Evolutionary conservation across 2,329 filamentous ascomycete genomes (phyloP).

Genomic region (Fusarium incarnatum): DNA sequence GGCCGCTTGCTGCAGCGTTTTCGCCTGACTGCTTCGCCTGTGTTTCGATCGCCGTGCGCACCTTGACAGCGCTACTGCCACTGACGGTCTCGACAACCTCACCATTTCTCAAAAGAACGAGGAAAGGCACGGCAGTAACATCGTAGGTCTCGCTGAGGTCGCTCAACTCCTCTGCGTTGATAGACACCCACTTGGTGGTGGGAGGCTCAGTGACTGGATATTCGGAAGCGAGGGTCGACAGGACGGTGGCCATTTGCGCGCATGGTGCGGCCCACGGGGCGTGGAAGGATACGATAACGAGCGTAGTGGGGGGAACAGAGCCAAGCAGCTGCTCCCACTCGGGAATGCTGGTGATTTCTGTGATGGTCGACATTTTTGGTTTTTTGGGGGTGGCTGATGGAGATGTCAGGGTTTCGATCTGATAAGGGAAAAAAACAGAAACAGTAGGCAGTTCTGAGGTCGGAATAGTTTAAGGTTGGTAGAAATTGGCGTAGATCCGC

Average conservation of each 20-base stretch:
- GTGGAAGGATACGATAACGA: constrained; percentile 93
- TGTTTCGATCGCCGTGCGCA: constrained; percentile 86
- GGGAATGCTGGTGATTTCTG: constrained; percentile 78
- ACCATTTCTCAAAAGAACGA: constrained; percentile 83
- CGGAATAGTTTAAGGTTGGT: constrained; percentile 9
- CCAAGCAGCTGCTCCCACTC: constrained; percentile 78
- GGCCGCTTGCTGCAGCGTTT: constrained; percentile 50
- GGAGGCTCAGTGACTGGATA: constrained; percentile 77
- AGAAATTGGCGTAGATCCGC: constrained; percentile 19
- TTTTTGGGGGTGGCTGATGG: constrained; percentile 51
- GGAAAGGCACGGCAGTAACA: constrained; percentile 92
- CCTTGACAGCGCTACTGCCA: constrained; percentile 88
- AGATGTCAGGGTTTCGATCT: constrained; percentile 29
- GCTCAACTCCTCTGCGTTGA: constrained; percentile 94
- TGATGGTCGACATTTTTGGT: constrained; percentile 74
- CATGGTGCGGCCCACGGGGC: constrained; percentile 97
- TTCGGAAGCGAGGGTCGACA: constrained; percentile 85
- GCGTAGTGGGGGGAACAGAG: constrained; percentile 73
- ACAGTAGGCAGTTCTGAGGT: constrained; percentile 19
- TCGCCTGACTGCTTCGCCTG: constrained; percentile 68
- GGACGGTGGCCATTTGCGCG: constrained; percentile 90
- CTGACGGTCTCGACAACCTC: constrained; percentile 86
- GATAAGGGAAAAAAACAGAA: constrained; percentile 28
- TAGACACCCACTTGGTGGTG: constrained; percentile 82
- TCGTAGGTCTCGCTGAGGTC: constrained; percentile 94